Conservation (phyloP, 108 stramenopile genomes). For the Fragilariopsis cylindrus region DNA sequence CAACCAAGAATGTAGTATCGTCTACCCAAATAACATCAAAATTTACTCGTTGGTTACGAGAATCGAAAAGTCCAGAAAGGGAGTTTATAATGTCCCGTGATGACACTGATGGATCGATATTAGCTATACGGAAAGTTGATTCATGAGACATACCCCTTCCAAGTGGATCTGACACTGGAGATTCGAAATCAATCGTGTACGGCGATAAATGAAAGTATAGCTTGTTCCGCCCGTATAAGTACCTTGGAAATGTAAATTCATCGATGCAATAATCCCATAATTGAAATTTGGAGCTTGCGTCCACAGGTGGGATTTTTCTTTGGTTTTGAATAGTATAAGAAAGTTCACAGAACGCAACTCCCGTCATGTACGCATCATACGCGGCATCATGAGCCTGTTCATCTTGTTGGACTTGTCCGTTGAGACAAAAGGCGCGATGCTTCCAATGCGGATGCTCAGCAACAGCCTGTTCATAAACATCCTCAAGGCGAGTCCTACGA, state of each 20-base stretch:
- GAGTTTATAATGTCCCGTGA: slow-evolving; percentile 69
- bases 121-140: slow-evolving; percentile 62
- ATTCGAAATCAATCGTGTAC: slow-evolving; percentile 80
- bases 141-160: slow-evolving; percentile 48
- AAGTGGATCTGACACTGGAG: slow-evolving; percentile 54
- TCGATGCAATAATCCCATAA: slow-evolving; percentile 33
- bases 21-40: slow-evolving; percentile 82
- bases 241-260: slow-evolving; percentile 28
- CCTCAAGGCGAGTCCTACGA: slow-evolving; percentile 20
- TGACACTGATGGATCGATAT: slow-evolving; percentile 60
- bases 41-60: slow-evolving; percentile 48
- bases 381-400: slow-evolving; percentile 67
- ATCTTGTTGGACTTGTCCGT: slow-evolving; percentile 23
- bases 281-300: slow-evolving; percentile 17
- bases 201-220: slow-evolving; percentile 59
- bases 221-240: slow-evolving; percentile 65
- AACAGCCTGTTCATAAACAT: slow-evolving; percentile 28
- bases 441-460: slow-evolving; percentile 47
- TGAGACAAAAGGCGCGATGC: slow-evolving; percentile 48
- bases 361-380: slow-evolving; percentile 82
- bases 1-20: slow-evolving; percentile 73
- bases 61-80: slow-evolving; percentile 43
- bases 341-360: slow-evolving; percentile 37
- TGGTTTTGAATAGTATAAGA: slow-evolving; percentile 21
- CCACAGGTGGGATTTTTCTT: neutral